These are phyloP conservation scores for Pseudogymnoascus sp. DNA, from an alignment of 2,329 filamentous ascomycete genomes.

Conservation along the genomic window DNA sequence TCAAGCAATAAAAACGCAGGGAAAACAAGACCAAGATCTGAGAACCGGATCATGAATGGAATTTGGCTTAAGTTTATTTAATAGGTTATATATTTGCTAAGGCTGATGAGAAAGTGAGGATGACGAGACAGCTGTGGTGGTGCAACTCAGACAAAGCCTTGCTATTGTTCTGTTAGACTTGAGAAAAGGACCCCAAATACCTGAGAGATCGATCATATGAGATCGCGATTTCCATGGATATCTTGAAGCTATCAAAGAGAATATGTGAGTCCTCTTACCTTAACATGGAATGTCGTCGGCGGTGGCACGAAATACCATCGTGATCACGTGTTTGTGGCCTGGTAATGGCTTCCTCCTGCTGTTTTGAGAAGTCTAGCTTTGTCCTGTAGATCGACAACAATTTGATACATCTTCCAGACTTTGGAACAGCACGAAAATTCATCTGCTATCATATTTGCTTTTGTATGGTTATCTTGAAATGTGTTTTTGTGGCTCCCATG, in stretches of 20 bases:
- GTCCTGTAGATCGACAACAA: neutral
- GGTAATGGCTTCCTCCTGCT: neutral
- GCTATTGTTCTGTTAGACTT: neutral
- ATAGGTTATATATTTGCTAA: conserved; percentile 4
- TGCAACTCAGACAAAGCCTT: neutral
- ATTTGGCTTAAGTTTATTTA: neutral
- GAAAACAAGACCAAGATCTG: neutral
- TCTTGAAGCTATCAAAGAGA: neutral
- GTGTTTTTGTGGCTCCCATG: neutral
- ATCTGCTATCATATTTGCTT: neutral
- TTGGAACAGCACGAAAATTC: neutral
- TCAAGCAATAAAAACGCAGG: neutral
- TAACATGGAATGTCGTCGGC: neutral
- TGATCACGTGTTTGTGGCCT: neutral
- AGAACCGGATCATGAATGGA: neutral
- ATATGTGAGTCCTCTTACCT: neutral
- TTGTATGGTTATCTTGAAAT: neutral
- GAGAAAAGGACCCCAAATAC: neutral
- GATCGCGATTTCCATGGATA: neutral
- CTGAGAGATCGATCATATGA: neutral
- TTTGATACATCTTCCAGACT: neutral
- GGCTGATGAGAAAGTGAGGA: neutral
- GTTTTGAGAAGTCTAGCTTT: neutral
- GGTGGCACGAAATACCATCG: neutral
- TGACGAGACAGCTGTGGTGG: neutral